A percentile compares a stretch with the other conserved stretches of the same genome.
phyloP scores from a whole-genome alignment of 208 protist species.

The Leishmania guyanensis region DNA sequence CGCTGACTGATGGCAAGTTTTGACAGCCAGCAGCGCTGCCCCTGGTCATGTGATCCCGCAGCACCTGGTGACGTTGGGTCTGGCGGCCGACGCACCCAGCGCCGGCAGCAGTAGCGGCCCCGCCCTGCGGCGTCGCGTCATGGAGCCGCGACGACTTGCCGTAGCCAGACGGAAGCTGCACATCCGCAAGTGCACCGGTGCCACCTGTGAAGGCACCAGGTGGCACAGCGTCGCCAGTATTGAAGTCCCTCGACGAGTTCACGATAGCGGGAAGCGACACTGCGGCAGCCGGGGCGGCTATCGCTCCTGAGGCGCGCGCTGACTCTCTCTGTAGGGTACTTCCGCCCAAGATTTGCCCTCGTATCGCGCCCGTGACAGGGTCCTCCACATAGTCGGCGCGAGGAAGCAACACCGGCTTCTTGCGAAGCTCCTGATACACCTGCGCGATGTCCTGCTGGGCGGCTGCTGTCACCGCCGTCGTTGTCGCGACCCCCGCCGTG shows the following conservation, averaged over 20 bases:
- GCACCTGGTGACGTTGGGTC: constrained; percentile 1
- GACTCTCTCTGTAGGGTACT: not conserved
- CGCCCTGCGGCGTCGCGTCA: not conserved
- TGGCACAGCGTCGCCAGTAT: not conserved
- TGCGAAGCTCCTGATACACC: constrained; percentile 75
- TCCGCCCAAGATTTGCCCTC: constrained; percentile 22
- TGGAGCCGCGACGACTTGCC: constrained; percentile 48
- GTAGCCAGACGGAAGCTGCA: constrained; percentile 52
- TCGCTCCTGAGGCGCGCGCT: not conserved
- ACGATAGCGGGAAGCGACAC: constrained; percentile 8
- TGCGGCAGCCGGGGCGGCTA: not conserved
- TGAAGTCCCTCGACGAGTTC: not conserved
- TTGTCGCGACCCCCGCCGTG: not conserved
- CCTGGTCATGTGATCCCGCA: constrained; percentile 22
- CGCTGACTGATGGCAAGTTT: not conserved
- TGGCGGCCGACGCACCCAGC: not conserved
- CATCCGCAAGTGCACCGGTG: not conserved
- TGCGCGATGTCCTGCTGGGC: constrained; percentile 20
- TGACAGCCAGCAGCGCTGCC: not conserved
- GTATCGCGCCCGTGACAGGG: constrained; percentile 48
- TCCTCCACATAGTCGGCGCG: constrained; percentile 59
- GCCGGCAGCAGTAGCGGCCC: not conserved
- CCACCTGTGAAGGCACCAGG: not conserved
- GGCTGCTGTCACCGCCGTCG: not conserved
- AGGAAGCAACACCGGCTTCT: constrained; percentile 69